A percentile compares a stretch with the other conserved stretches of the same genome.
These are phyloP conservation scores for Paecilomyces variotii DNA, from an alignment of 2,329 filamentous ascomycete genomes.

Conservation along the genomic window DNA sequence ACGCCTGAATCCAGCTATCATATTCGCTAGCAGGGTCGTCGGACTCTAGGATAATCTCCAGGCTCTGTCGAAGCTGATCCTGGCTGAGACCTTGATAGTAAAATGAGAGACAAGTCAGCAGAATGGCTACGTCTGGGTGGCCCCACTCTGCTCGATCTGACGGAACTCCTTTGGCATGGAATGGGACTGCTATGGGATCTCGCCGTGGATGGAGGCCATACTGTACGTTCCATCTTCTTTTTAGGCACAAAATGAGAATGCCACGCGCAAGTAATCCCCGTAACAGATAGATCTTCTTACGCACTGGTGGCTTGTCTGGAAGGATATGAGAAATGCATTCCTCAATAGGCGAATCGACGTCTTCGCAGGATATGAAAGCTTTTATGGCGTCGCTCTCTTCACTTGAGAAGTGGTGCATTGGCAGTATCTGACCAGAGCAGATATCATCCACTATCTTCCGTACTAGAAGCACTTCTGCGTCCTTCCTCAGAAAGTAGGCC, in stretches of 20 bases:
- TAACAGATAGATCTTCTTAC: conserved; percentile 45
- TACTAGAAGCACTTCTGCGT: conserved; percentile 41
- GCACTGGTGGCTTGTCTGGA: conserved; percentile 17
- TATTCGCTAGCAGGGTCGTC: conserved; percentile 53
- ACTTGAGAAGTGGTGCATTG: conserved; percentile 9
- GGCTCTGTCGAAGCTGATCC: conserved; percentile 41
- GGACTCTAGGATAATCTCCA: conserved; percentile 46
- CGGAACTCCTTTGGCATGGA: conserved; percentile 57
- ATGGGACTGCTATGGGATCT: conserved; percentile 52
- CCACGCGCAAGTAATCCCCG: conserved; percentile 55
- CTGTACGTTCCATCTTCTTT: conserved; percentile 60
- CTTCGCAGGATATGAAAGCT: conserved; percentile 23
- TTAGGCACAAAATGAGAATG: conserved; percentile 52
- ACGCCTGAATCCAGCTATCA: conserved; percentile 40
- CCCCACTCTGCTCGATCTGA: conserved; percentile 57
- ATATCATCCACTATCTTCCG: conserved; percentile 36
- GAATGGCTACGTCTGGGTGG: conserved; percentile 59
- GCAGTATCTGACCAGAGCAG: conserved; percentile 21
- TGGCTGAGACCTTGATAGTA: conserved; percentile 54
- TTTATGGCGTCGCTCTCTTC: conserved; percentile 18
- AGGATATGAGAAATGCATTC: conserved; percentile 21
- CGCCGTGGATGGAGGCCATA: conserved; percentile 52
- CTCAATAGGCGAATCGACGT: conserved; percentile 9
- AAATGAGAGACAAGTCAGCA: conserved; percentile 58
- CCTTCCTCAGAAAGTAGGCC: conserved; percentile 46